These are phyloP conservation scores for Pichia sp. DNA, from an alignment of 1,139 yeast genomes.

Conservation along the genomic window DNA sequence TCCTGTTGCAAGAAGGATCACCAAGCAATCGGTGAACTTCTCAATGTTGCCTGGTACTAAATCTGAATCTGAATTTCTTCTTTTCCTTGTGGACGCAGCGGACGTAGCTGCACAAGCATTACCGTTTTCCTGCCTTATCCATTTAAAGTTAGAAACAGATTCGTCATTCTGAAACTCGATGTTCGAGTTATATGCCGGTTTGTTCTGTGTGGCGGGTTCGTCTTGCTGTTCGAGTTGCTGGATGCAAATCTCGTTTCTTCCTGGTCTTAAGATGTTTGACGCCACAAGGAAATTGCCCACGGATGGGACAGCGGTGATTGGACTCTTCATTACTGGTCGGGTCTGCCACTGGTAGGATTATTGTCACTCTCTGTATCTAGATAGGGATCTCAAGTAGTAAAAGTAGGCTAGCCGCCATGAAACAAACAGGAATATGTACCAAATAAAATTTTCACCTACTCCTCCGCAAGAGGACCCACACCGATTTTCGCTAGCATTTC, in stretches of 20 bases:
- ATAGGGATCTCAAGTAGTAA: background rate
- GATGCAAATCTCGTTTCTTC: slow-evolving; percentile 31
- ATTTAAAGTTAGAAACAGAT: slow-evolving; percentile 26
- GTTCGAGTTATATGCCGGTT: slow-evolving; percentile 14
- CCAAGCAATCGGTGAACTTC: slow-evolving; percentile 29
- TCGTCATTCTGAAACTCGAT: slow-evolving; percentile 32
- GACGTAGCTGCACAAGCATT: background rate
- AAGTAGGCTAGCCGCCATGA: too few relatives aligned
- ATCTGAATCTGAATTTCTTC: slow-evolving; percentile 8
- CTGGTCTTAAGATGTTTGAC: slow-evolving; percentile 25
- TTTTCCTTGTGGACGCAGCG: background rate
- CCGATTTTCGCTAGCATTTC: slow-evolving; percentile 71
- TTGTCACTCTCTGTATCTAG: background rate
- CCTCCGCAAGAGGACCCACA: slow-evolving; percentile 67
- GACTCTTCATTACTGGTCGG: slow-evolving; percentile 12
- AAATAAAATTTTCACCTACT: slow-evolving; percentile 3
- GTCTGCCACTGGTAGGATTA: background rate
- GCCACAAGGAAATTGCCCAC: slow-evolving; percentile 22
- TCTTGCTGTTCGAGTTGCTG: slow-evolving; percentile 17
- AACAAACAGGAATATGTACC: too few relatives aligned
- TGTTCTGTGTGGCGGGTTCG: slow-evolving; percentile 5
- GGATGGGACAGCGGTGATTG: slow-evolving; percentile 12
- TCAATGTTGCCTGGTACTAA: slow-evolving; percentile 12
- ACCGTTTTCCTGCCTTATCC: slow-evolving; percentile 22
- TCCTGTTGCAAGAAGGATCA: slow-evolving; percentile 38